A percentile compares a stretch with the other conserved stretches of the same genome.
These are phyloP conservation scores for Chlamydomonas eustigma DNA, from an alignment of 139 green algal species.

Conservation along the genomic window DNA sequence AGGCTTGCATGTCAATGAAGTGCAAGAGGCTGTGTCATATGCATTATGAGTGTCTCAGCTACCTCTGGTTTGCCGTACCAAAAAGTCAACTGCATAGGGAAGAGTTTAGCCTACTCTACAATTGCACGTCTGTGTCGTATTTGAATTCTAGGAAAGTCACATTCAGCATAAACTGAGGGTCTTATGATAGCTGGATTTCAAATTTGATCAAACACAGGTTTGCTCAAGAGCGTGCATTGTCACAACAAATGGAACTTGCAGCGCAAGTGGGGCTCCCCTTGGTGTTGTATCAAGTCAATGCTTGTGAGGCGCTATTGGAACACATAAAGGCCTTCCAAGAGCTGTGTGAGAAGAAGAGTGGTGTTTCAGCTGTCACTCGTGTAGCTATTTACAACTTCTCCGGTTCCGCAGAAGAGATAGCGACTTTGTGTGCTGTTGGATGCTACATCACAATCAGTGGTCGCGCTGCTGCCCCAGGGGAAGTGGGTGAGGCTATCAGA, in stretches of 20 bases:
- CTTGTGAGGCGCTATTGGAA: neutral
- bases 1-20: no score
- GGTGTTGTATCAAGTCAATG: slow-evolving; percentile 24
- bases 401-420: slow-evolving; percentile 17
- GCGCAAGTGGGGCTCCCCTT: slow-evolving; percentile 27
- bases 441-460: slow-evolving; percentile 27
- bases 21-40: no score
- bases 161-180: no score
- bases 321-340: neutral
- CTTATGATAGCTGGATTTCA: no score
- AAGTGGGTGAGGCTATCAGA: neutral
- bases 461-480: neutral
- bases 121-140: no score
- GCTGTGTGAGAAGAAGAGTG: neutral
- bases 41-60: no score
- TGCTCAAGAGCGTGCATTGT: slow-evolving; percentile 29
- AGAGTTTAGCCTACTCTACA: no score
- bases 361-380: neutral
- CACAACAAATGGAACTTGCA: slow-evolving; percentile 31
- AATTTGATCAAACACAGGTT: no score
- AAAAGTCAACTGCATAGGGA: no score
- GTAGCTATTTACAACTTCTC: slow-evolving; percentile 16
- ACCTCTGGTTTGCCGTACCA: no score
- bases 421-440: slow-evolving; percentile 7
- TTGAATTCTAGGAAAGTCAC: no score